Evolutionary conservation across 1,139 yeast species (phyloP), one percentile per base, ranked within the genome.

Genomic region (Candida albicans): DNA sequence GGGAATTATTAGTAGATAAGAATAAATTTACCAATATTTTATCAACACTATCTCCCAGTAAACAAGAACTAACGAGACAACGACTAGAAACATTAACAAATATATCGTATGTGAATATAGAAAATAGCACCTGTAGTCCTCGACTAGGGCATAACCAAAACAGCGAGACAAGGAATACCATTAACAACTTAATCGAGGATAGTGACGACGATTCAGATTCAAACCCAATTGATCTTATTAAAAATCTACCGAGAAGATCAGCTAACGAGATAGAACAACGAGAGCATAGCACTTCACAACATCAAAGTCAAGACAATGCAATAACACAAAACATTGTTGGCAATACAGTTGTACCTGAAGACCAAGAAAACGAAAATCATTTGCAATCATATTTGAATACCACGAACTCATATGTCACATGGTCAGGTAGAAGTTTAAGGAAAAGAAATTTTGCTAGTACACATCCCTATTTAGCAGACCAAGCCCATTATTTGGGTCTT

Each of bases 381-480:
- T 33, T 52, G n/a, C 45, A 46, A 34, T 48, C 44, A 10, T 52
- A 53, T 38, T 28, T 52, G n/a, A 44, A 49, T 36, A 41, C 54
- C 8, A 36, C 48, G 30, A 40, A 37, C 24, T 31, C 32, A 14
- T 38, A 39, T 13, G n/a, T 36, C 6, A 24, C 40, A 1, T 27
- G 49, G 5, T 47, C 57, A 2, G 48, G 68, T 39, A 51, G 78
- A 43, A 71, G 74, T 6, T 56, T 74, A 15, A 57, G 79, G 6
- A 70, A 71, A 51, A 55, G 79, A 25, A 73, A 69, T 39, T 74
- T 74, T 50, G 68, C 78, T 2, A 68, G 75, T 53, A 65, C 76
- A 2, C 77, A 73, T 53, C 79, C 79, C 0, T 74, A 74, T 49
- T 51, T 74, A 18, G 73, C 77, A 2, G 79, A 74, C 49, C 76